Percentiles rank a stretch among this genome's conserved stretches.
Evolutionary conservation across 306 rosid species (phyloP).

Genomic region (Prinsepia uniflora): DNA sequence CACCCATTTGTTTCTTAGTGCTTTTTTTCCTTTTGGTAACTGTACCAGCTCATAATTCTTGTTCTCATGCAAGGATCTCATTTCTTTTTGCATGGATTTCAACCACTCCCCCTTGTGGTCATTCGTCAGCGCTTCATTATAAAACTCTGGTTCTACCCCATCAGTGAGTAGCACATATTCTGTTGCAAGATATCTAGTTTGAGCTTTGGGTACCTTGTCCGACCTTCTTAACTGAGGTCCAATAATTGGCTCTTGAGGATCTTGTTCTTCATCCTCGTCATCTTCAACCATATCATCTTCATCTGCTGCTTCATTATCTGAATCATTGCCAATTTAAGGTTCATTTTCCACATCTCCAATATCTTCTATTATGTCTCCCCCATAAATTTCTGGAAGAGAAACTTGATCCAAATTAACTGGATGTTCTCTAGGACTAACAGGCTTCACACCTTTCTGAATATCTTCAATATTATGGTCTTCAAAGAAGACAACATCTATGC

Average conservation of each 20-base stretch:
- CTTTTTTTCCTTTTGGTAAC: not conserved
- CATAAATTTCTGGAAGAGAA: too few species aligned
- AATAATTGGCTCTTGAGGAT: not conserved
- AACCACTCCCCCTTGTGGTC: not conserved
- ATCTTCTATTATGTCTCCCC: too few species aligned
- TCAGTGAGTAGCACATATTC: not conserved
- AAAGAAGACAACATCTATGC: not conserved
- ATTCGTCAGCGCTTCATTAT: not conserved
- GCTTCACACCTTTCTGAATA: not conserved
- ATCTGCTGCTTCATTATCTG: too few species aligned
- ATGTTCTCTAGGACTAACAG: too few species aligned
- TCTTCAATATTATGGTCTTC: not conserved
- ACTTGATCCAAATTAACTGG: too few species aligned
- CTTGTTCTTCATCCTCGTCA: too few species aligned
- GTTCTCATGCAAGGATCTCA: not conserved
- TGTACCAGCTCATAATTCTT: not conserved
- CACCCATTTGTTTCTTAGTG: not conserved
- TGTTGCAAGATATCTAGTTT: not conserved
- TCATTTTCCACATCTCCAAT: too few species aligned
- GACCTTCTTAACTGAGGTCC: not conserved
- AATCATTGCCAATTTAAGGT: too few species aligned
- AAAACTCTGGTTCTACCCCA: not conserved
- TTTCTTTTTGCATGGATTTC: not conserved
- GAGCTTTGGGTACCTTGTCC: not conserved
- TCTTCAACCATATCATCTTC: too few species aligned